Evolutionary conservation across 2,329 filamentous ascomycete genomes (phyloP).

Genomic region (Dactylellina cionopaga): DNA sequence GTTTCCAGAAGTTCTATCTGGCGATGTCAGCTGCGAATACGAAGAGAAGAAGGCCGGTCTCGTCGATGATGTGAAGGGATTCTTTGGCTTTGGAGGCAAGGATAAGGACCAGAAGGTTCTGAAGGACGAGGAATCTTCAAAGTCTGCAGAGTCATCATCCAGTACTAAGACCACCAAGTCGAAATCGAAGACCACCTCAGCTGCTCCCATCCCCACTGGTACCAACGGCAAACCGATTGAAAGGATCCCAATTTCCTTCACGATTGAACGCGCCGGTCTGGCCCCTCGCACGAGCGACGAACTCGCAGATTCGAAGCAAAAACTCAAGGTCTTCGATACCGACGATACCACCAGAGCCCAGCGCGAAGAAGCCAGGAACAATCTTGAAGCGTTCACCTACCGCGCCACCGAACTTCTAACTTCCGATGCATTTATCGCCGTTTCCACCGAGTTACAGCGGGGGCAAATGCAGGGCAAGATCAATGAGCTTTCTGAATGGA

Average conservation of each 20-base stretch:
- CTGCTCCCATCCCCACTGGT: constrained; percentile 57
- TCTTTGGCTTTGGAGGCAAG: constrained; percentile 82
- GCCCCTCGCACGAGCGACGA: constrained; percentile 66
- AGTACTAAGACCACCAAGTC: constrained; percentile 64
- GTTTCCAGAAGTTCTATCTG: constrained; percentile 79
- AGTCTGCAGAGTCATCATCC: constrained; percentile 63
- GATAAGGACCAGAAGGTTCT: constrained; percentile 77
- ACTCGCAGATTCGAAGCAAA: constrained; percentile 68
- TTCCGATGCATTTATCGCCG: constrained; percentile 76
- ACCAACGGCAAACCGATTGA: constrained; percentile 68
- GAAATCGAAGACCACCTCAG: constrained; percentile 58
- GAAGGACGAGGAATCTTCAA: constrained; percentile 65
- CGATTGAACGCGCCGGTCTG: constrained; percentile 65
- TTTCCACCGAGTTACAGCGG: constrained; percentile 76
- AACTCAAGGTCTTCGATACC: constrained; percentile 82
- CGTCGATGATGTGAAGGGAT: constrained; percentile 92
- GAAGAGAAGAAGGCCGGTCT: constrained; percentile 74
- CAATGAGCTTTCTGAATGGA: constrained; percentile 81
- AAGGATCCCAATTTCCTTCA: constrained; percentile 68
- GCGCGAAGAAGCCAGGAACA: constrained; percentile 88
- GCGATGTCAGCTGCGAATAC: constrained; percentile 85
- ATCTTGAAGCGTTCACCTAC: constrained; percentile 94
- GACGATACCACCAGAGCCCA: constrained; percentile 81
- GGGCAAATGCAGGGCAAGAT: constrained; percentile 74
- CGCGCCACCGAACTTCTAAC: constrained; percentile 83